These are phyloP conservation scores for Polytrichum commune DNA, from an alignment of 225 moss, liverwort and hornwort genomes.

Conservation along the genomic window DNA sequence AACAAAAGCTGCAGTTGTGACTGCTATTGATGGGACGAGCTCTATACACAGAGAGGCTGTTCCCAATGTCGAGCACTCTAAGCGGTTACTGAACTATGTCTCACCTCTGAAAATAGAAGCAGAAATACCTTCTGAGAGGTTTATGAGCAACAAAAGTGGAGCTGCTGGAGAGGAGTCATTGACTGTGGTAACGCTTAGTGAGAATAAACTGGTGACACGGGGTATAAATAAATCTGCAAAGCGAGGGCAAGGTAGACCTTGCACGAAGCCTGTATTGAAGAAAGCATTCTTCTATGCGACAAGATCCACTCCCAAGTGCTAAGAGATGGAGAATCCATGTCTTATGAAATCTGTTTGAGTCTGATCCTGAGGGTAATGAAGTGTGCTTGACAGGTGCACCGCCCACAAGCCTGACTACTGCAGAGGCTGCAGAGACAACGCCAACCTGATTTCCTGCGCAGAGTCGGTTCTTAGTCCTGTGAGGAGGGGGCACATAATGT, in stretches of 20 bases:
- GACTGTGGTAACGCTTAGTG: background rate
- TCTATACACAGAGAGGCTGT: background rate
- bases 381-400: background rate
- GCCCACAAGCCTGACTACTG: conserved; percentile 13
- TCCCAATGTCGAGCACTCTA: conserved; percentile 16
- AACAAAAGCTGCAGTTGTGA: conserved; percentile 21
- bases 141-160: background rate
- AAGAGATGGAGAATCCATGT: conserved; percentile 1
- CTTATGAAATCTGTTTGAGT: conserved; percentile 18
- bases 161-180: background rate
- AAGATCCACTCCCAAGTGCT: conserved; percentile 6
- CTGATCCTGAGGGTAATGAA: conserved; percentile 20
- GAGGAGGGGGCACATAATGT: too few relatives aligned
- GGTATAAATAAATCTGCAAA: background rate
- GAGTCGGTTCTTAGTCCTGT: too few relatives aligned
- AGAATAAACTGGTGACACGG: background rate
- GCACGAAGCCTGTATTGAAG: background rate
- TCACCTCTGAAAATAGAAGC: background rate
- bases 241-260: conserved; percentile 28
- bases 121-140: background rate
- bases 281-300: conserved; percentile 25
- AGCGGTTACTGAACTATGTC: conserved; percentile 17
- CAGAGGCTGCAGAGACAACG: conserved; percentile 38
- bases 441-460: background rate
- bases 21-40: conserved; percentile 12